Conservation (phyloP, 257 asterid species). For the Plantago elongata region DNA sequence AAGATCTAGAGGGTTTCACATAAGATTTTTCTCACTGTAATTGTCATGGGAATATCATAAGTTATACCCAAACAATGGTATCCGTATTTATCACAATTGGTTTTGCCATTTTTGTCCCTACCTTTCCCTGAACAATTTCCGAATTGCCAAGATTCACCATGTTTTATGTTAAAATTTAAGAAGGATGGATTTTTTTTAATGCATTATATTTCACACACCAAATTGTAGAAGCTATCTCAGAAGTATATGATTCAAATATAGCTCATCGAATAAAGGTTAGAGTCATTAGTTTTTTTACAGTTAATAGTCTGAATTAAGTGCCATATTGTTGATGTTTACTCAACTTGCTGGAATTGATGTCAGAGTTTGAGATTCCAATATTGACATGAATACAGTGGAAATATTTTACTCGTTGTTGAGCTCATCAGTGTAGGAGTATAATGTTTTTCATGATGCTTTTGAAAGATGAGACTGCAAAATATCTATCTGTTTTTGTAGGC, state of each 20-base stretch:
- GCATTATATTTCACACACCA: neutral
- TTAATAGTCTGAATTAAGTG: too few relatives aligned
- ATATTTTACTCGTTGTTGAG: neutral
- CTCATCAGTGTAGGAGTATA: neutral
- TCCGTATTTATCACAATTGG: conserved; percentile 3
- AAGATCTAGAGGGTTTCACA: neutral
- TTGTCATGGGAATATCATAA: neutral
- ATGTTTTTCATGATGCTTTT: neutral
- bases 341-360: conserved; percentile 2
- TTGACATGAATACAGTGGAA: neutral
- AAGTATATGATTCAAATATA: conserved; percentile 1
- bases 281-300: neutral
- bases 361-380: neutral
- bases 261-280: neutral
- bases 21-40: neutral
- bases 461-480: neutral
- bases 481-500: too few relatives aligned
- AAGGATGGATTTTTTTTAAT: conserved; percentile 2
- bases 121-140: neutral
- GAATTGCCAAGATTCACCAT: neutral
- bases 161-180: neutral
- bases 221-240: neutral
- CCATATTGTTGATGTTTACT: neutral
- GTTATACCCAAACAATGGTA: neutral
- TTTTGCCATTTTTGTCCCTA: conserved; percentile 11